Base-by-base conservation (phyloP, 164 flowering plant species). In the Cinnamomum chago region DNA sequence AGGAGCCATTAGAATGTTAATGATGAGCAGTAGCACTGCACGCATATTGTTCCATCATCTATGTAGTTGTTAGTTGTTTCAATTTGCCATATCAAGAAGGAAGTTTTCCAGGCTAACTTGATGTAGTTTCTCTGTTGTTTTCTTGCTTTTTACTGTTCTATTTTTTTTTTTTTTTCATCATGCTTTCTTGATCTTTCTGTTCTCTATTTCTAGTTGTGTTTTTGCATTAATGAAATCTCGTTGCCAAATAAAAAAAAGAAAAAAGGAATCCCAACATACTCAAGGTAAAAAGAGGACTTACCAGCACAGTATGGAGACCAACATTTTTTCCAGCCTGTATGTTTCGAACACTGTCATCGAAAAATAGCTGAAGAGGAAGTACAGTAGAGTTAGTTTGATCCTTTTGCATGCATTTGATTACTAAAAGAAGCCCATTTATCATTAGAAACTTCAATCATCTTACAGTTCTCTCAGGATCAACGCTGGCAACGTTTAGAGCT, bases 331-430 rank as follows among this genome's bases (percentile, higher is more conserved):
- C 99, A 30, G 89, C 78, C 76, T 88, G 87, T 58, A 96, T 50
- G 74, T 96, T 96, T 2, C 98, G 98, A 67, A 89, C 73, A 23
- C 97, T 91, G 58, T 96, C 99, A 69, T 96, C 98, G 73, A 96
- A 96, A 86, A 96, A 96, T 74, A 96, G 73, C 99, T 96, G 93
- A 79, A 79, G 23, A 73, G 18, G 62, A 70, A 65, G 58, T 12
- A 51, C 9, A 67, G 12, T 3, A 67, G 50, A 22, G 14, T 22
- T 24, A 64, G 24, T 40, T 40, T 40, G 47, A 40, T 40, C 47
- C 28, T 6, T 22, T 64, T 2, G 27, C 25, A 55, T 55, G 17
- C n/a, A 20, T 20, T 40, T 7, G 47, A 9, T 40, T 40, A 40
- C 47, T 40, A 40, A 40, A 7, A 55, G 17, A 15, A 55, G 17